Conservation (phyloP, 148 eudicot species). For the Amaranthus cruentus region DNA sequence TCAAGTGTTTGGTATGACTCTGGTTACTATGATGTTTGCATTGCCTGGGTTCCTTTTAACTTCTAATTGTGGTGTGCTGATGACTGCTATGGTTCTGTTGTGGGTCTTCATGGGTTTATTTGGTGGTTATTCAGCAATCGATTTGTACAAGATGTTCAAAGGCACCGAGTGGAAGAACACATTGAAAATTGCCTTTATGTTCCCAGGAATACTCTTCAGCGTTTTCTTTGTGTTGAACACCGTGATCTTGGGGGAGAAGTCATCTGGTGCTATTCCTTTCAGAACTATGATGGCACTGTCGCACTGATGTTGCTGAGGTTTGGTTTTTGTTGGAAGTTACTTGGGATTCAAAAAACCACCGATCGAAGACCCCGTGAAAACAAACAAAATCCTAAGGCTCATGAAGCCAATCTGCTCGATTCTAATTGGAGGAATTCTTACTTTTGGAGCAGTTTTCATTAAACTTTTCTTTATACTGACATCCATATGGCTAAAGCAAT, state of each 20-base stretch:
- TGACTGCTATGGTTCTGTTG: conserved; percentile 20
- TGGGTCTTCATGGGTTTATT: conserved; percentile 24
- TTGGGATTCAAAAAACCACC: conserved; percentile 16
- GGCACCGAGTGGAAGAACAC: conserved; percentile 22
- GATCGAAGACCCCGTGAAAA: conserved; percentile 13
- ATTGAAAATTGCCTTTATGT: conserved; percentile 16
- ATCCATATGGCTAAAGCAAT: conserved; percentile 22
- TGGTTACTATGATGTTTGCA: conserved; percentile 19
- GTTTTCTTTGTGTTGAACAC: conserved; percentile 17
- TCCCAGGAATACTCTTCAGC: conserved; percentile 11
- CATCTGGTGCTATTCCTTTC: conserved; percentile 17
- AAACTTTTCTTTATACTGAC: conserved; percentile 23
- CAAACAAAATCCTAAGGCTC: conserved; percentile 3
- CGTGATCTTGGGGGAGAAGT: conserved; percentile 16
- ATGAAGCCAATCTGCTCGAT: conserved; percentile 19
- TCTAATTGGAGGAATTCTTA: conserved; percentile 17
- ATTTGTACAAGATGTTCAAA: conserved; percentile 19
- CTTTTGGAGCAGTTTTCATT: neutral
- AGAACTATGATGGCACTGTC: conserved; percentile 21
- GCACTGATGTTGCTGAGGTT: conserved; percentile 15
- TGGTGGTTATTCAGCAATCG: conserved; percentile 12
- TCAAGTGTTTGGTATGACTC: conserved; percentile 11
- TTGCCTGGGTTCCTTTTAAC: conserved; percentile 19
- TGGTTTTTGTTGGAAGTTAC: conserved; percentile 18
- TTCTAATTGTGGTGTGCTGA: conserved; percentile 15